Evolutionary conservation across 148 eudicot species (phyloP).

Genomic region (Talinum fruticosum): DNA sequence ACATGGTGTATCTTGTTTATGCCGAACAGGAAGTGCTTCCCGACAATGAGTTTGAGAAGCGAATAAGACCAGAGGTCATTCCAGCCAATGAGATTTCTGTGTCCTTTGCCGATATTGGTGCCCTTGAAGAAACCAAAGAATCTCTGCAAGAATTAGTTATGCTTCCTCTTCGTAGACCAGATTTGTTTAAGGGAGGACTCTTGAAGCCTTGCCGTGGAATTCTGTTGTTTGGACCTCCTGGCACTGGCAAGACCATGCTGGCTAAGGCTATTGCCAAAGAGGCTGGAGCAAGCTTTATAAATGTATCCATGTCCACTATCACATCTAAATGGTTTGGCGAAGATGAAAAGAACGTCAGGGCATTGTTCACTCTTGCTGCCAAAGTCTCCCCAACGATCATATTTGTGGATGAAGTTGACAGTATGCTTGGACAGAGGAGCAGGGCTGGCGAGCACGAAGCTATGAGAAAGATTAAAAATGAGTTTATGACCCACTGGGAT

Average conservation of each 20-base stretch:
- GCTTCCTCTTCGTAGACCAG: conserved; percentile 94
- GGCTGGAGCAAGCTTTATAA: conserved; percentile 94
- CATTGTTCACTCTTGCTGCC: conserved; percentile 79
- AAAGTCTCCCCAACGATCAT: conserved; percentile 94
- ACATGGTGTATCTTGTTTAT: background rate
- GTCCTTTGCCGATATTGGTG: conserved; percentile 82
- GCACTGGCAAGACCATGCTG: conserved; percentile 93
- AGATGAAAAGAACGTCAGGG: conserved; percentile 95
- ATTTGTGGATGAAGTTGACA: conserved; percentile 94
- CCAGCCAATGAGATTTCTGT: conserved; percentile 83
- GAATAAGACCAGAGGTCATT: conserved; percentile 90
- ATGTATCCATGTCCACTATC: conserved; percentile 92
- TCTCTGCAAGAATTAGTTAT: conserved; percentile 86
- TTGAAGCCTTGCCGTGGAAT: conserved; percentile 91
- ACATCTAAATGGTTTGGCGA: conserved; percentile 98
- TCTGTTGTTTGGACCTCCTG: conserved; percentile 91
- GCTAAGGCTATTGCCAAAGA: conserved; percentile 96
- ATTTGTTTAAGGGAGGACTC: conserved; percentile 82
- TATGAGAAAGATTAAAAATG: conserved; percentile 92
- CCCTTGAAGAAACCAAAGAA: conserved; percentile 72
- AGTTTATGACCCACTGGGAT: conserved; percentile 97
- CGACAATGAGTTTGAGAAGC: conserved; percentile 94
- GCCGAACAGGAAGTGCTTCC: conserved; percentile 58
- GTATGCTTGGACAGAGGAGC: conserved; percentile 89
- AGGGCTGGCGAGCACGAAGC: conserved; percentile 95